Base-by-base conservation (phyloP, 352 stramenopile genomes). In the Phytophthora pistaciae region DNA sequence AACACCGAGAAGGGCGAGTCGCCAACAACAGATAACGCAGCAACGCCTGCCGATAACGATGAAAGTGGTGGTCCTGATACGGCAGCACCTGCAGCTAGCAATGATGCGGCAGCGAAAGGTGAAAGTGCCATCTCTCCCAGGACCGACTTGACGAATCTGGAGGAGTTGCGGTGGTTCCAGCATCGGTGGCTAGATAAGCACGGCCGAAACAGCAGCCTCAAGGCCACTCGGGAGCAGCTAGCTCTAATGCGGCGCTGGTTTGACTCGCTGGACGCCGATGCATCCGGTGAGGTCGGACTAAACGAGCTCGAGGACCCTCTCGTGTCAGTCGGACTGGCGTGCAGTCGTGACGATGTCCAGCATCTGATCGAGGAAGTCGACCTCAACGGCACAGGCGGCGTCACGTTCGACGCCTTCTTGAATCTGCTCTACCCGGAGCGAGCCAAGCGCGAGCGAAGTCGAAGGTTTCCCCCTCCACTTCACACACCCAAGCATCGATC, bases 241-340 rank as follows among this genome's bases (percentile, higher is more conserved):
- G 76, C 77, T 31, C 74, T 95, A 14, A 81, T 96, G 71, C 68
- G 85, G 3, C 85, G 80, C 31, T 97, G 91, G 91, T 97, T 97
- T 55, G 85, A 93, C 54, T 95, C 83, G n/a, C 78, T 97, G n/a
- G 91, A 97, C 61, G 64, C 83, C 1, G 91, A 97, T 38, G 86
- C 87, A 18, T 93, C 85, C 1, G 91, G 90, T 3, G 88, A 92
- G 53, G 87, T 96, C 20, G 88, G 90, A 3, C 58, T 96, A 14
- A 83, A 94, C 60, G 90, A 97, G 54, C 78, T 97, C 10, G 88
- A 94, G 42, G 88, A 96, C 36, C 91, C 91, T n/a, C 78, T 97
- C 14, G 84, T 97, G n/a, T 96, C 89, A 0, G 88, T 96, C 13
- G 91, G 91, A 1, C 78, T 97, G 23, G 91, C 90, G 23, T 76